Conservation (phyloP, 2,329 filamentous ascomycete species). For the Trichoderma guizhouense region DNA sequence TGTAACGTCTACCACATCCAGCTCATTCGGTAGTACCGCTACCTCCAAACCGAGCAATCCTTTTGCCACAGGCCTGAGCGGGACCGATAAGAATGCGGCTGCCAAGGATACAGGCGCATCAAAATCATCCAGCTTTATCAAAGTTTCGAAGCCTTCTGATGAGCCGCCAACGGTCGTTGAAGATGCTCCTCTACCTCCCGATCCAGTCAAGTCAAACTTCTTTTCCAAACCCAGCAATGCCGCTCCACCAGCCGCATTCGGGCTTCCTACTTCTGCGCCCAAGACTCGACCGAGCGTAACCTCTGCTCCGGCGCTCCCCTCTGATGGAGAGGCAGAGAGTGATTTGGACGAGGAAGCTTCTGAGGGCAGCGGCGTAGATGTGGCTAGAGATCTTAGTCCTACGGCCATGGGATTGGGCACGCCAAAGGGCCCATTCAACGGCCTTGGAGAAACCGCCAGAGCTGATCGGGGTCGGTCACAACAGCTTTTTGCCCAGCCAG, state of each 20-base stretch:
- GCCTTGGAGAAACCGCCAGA: constrained; percentile 39
- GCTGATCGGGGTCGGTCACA: constrained; percentile 43
- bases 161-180: constrained; percentile 21
- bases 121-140: constrained; percentile 35
- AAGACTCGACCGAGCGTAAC: constrained; percentile 34
- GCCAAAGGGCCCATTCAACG: constrained; percentile 56
- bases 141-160: constrained; percentile 26
- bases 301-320: constrained; percentile 37
- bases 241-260: constrained; percentile 40
- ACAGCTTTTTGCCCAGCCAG: constrained; percentile 54
- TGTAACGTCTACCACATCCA: constrained; percentile 36
- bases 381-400: constrained; percentile 61
- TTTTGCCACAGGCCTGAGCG: constrained; percentile 38
- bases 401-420: constrained; percentile 41
- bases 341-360: constrained; percentile 43
- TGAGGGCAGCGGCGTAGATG: constrained; percentile 62
- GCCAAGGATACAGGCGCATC: constrained; percentile 24
- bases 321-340: constrained; percentile 40
- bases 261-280: constrained; percentile 31
- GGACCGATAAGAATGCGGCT: constrained; percentile 23
- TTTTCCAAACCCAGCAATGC: constrained; percentile 35
- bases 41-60: constrained; percentile 33
- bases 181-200: constrained; percentile 43
- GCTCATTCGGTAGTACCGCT: constrained; percentile 30
- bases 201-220: constrained; percentile 32